Conservation (phyloP, 208 protist genomes). For the Herpetomonas samuelpessoai region DNA sequence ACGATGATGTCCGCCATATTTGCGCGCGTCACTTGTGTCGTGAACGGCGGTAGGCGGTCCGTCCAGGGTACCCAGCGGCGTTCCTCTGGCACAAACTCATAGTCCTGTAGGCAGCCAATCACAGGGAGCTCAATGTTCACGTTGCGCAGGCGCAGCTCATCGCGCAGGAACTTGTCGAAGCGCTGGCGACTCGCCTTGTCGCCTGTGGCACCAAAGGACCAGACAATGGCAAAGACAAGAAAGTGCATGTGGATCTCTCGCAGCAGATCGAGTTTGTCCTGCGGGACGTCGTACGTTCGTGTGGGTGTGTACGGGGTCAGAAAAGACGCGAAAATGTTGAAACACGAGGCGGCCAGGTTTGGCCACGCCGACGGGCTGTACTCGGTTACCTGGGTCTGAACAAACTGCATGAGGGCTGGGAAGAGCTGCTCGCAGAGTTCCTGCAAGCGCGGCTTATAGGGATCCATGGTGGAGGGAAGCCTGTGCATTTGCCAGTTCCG, state of each 20-base stretch:
- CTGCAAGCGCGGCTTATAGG: slow-evolving; percentile 79
- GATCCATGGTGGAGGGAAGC: slow-evolving; percentile 77
- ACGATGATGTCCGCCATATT: slow-evolving; percentile 97
- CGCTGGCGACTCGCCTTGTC: slow-evolving; percentile 83
- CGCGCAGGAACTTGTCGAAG: slow-evolving; percentile 95
- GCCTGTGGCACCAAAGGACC: slow-evolving; percentile 96
- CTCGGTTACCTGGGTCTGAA: slow-evolving; percentile 90
- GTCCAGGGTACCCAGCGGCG: slow-evolving; percentile 93
- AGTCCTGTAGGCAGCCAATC: slow-evolving; percentile 95
- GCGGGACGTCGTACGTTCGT: slow-evolving; percentile 70
- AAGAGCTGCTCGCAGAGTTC: slow-evolving; percentile 91
- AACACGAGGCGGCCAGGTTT: slow-evolving; percentile 92
- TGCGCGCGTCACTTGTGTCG: slow-evolving; percentile 73
- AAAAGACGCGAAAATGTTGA: slow-evolving; percentile 93
- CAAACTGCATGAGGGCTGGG: slow-evolving; percentile 88
- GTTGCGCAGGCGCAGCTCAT: slow-evolving; percentile 62
- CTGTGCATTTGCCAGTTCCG: slow-evolving; percentile 83
- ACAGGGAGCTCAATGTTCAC: slow-evolving; percentile 84
- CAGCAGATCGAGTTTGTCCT: slow-evolving; percentile 80
- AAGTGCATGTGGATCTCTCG: slow-evolving; percentile 81
- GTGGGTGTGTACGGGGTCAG: slow-evolving; percentile 86
- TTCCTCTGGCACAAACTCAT: slow-evolving; percentile 89
- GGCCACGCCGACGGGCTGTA: slow-evolving; percentile 94
- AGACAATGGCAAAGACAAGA: slow-evolving; percentile 97
- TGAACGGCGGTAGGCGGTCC: slow-evolving; percentile 83